These are phyloP conservation scores for Tricholoma sp. DNA, from an alignment of 768 basidiomycete genomes.

Conservation along the genomic window DNA sequence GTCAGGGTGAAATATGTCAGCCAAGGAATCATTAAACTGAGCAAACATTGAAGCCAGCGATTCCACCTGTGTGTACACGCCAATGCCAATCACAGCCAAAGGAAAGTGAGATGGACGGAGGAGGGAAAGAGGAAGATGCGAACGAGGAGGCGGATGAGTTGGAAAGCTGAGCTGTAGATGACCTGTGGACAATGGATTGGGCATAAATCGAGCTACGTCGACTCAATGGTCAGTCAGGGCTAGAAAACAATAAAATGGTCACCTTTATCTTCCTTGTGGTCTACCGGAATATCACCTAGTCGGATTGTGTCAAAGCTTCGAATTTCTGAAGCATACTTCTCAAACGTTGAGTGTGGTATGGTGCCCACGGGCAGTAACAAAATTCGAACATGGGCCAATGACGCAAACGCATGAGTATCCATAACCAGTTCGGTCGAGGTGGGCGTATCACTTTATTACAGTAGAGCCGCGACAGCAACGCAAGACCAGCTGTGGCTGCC, in stretches of 20 bases:
- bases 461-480: background rate
- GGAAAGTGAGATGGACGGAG: constrained; percentile 80
- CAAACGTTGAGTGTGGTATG: constrained; percentile 64
- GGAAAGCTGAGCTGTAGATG: constrained; percentile 77
- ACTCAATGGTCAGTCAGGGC: constrained; percentile 6
- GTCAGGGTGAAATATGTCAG: constrained; percentile 60
- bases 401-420: constrained; percentile 71
- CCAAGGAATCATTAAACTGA: constrained; percentile 62
- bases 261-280: constrained; percentile 76
- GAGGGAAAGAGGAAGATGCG: constrained; percentile 64
- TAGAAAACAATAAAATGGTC: constrained; percentile 11
- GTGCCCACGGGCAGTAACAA: constrained; percentile 83
- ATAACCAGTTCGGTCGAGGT: constrained; percentile 31
- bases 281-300: constrained; percentile 78
- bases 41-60: constrained; percentile 47
- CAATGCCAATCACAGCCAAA: constrained; percentile 84
- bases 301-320: constrained; percentile 67
- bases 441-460: background rate
- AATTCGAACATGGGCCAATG: constrained; percentile 80
- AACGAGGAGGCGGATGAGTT: constrained; percentile 66
- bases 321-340: constrained; percentile 70
- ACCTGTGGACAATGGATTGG: constrained; percentile 68
- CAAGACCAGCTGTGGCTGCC: too few species aligned
- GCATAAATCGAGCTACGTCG: constrained; percentile 76
- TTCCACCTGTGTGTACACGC: constrained; percentile 57